These are phyloP conservation scores for Grosmannia clavigera DNA, from an alignment of 2,329 filamentous ascomycete species.

Conservation along the genomic window DNA sequence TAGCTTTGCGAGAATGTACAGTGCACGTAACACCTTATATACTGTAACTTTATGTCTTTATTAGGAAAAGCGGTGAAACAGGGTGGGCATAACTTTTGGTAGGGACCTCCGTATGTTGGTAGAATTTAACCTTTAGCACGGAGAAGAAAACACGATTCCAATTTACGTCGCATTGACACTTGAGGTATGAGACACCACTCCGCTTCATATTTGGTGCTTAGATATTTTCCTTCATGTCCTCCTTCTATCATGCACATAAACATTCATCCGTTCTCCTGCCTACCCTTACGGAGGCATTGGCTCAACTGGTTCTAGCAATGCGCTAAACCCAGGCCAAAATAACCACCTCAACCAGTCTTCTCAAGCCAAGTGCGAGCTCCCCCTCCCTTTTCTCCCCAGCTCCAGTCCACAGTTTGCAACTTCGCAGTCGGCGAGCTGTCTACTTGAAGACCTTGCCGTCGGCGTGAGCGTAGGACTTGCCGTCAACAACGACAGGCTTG, in stretches of 20 bases:
- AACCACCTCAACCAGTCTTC: neutral
- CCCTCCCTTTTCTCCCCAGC: neutral
- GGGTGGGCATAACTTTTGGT: no score
- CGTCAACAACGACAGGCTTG: constrained; percentile 63
- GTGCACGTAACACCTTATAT: no score
- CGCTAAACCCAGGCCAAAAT: neutral
- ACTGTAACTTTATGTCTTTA: no score
- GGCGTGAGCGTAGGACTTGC: constrained; percentile 81
- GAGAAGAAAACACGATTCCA: no score
- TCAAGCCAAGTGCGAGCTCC: neutral
- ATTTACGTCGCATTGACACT: no score
- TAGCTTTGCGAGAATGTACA: no score
- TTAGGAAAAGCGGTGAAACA: no score
- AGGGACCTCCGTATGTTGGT: no score
- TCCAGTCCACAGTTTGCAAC: neutral
- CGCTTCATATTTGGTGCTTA: neutral
- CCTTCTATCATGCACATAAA: neutral
- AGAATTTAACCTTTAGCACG: no score
- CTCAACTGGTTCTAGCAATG: neutral
- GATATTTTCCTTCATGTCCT: neutral
- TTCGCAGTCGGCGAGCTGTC: constrained; percentile 16
- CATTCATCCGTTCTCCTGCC: neutral
- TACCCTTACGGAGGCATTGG: neutral
- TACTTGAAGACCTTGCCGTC: constrained; percentile 99
- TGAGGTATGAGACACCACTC: no score